A percentile compares a stretch with the other conserved stretches of the same genome.
phyloP scores from a whole-genome alignment of 495 filamentous ascomycete species.

The Rostrohypoxylon terebratum region DNA sequence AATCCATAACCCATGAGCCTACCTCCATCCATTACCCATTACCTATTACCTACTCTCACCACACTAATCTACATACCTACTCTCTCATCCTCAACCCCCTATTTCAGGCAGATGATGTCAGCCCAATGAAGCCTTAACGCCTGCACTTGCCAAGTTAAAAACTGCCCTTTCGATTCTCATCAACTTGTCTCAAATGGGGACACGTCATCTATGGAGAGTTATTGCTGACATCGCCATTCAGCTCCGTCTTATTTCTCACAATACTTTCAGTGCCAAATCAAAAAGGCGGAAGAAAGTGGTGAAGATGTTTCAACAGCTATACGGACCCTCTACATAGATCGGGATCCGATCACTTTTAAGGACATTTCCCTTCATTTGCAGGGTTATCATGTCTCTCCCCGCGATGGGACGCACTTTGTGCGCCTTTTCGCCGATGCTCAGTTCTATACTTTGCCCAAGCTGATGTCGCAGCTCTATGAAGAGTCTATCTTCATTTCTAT shows the following conservation, averaged over 20 bases:
- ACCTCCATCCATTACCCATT: too few relatives aligned
- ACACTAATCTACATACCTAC: too few relatives aligned
- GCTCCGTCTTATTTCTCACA: constrained; percentile 98
- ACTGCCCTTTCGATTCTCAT: background rate
- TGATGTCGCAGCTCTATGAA: constrained; percentile 94
- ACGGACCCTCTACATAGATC: constrained; percentile 90
- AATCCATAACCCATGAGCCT: constrained; percentile 26
- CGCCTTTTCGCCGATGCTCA: constrained; percentile 94
- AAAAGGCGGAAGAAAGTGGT: constrained; percentile 67
- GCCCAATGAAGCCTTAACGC: constrained; percentile 13
- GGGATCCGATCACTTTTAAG: constrained; percentile 88
- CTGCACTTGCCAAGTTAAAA: constrained; percentile 1
- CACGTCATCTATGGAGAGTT: constrained; percentile 1
- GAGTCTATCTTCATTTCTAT: constrained; percentile 92
- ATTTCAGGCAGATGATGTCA: constrained; percentile 31
- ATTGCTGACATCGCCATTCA: constrained; percentile 57
- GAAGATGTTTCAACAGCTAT: constrained; percentile 61
- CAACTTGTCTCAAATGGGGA: background rate
- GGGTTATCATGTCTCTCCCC: constrained; percentile 89
- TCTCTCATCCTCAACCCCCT: constrained; percentile 10
- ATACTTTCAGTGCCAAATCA: constrained; percentile 89
- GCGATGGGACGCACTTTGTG: constrained; percentile 86
- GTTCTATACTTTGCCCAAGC: constrained; percentile 91
- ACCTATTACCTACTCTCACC: background rate
- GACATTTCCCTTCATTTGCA: constrained; percentile 94